Evolutionary conservation across 139 green algal genomes (phyloP).

Genomic region (Coelastrella sp.): DNA sequence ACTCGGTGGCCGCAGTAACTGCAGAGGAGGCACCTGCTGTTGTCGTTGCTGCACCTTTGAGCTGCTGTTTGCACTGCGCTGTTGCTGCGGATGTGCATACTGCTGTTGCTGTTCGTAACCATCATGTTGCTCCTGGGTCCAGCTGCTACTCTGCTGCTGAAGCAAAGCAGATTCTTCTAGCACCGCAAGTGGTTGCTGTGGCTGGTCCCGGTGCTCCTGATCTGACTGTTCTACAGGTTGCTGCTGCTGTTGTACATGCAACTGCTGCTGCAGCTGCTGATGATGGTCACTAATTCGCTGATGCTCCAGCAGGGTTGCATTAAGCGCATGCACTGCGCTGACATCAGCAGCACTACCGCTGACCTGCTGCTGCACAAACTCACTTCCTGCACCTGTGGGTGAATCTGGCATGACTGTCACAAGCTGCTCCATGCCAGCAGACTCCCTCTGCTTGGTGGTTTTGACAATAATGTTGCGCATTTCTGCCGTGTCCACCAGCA

Average conservation of each 20-base stretch:
- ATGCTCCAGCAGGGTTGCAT: background rate
- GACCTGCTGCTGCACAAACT: background rate
- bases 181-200: too few species aligned
- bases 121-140: background rate
- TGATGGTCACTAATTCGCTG: background rate
- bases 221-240: too few species aligned
- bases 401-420: background rate
- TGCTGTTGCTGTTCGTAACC: background rate
- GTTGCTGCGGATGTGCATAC: background rate
- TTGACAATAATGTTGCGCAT: slow-evolving; percentile 35
- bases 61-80: background rate
- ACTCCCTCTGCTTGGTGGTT: background rate
- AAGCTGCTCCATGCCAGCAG: background rate
- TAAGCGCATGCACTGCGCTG: background rate
- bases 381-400: background rate
- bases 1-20: background rate
- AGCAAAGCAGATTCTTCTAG: too few species aligned
- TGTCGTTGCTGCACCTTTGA: background rate
- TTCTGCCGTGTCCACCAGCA: slow-evolving; percentile 42
- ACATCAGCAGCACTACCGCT: background rate
- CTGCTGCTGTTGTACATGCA: background rate
- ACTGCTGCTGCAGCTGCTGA: background rate
- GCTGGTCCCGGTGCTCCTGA: too few species aligned
- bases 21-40: background rate
- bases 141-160: background rate